Base-by-base conservation (phyloP, 345 rosid species). In the Noccaea bulbosa region DNA sequence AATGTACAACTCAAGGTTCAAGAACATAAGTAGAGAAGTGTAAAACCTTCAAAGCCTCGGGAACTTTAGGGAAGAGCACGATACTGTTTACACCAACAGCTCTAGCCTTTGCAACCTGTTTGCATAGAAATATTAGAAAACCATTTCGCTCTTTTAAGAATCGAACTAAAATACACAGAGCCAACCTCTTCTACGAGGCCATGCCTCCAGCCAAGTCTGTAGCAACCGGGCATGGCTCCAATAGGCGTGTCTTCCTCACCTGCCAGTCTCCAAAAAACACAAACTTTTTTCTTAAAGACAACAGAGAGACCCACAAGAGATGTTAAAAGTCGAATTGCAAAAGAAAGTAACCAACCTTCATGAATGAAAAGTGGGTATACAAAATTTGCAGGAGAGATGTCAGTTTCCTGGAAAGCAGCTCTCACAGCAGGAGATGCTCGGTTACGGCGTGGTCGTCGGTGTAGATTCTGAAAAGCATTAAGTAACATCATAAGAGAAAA, bases 151-250 rank as follows among this genome's bases (percentile, higher is more conserved):
- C n/a, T n/a, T n/a, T n/a, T n/a, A n/a, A n/a, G n/a, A n/a, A 78
- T 15, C 38, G 79, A 30, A 71, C n/a, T n/a, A n/a, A n/a, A n/a
- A n/a, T n/a, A 68, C 64, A 57, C 8, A 71, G 7, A 41, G 12
- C 33, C 14, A 67, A 93, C 97, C 94, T 93, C 96, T 77, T 87
- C 78, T 27, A 93, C 73, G 12, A 93, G 96, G 2, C 98, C 98
- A 75, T 85, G 90, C 70, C 97, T 86, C 98, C 98, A 93, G 12
- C 98, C 97, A 76, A 93, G 97, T 82, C 98, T 88, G 38, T 85
- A 91, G 75, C 97, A 93, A 67, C 98, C 97, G 7, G 98, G 98
- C 98, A 93, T 93, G 20, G 98, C 98, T 78, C 98, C 98, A 80
- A 93, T 93, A 40, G 96, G 98, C 0, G 96, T 84, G 69, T 93